Percentiles rank a stretch among this genome's conserved stretches.
Conservation (phyloP, 306 rosid species). For the Glycine latifolia region DNA sequence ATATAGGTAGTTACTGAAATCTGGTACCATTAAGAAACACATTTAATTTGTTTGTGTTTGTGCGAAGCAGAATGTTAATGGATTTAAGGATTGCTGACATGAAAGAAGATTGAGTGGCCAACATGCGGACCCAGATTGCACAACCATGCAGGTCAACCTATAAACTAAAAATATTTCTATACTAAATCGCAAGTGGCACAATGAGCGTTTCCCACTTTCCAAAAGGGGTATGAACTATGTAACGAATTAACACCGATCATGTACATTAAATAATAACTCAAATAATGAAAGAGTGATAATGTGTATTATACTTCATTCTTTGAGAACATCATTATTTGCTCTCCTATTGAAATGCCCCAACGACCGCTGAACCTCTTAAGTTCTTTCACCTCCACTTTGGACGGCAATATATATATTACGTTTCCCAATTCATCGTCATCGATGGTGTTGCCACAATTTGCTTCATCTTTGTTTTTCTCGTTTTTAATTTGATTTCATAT, state of each 20-base stretch:
- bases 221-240: constrained; percentile 70
- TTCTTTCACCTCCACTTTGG: constrained; percentile 74
- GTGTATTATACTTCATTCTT: constrained; percentile 46
- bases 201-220: constrained; percentile 69
- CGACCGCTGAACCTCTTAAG: constrained; percentile 39
- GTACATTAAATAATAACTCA: constrained; percentile 13
- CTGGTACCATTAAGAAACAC: too few species aligned
- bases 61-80: constrained; percentile 44
- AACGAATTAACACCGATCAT: constrained; percentile 15
- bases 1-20: too few species aligned
- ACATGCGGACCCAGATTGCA: constrained; percentile 72
- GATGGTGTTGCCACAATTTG: neutral
- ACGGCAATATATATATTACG: constrained; percentile 58
- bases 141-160: constrained; percentile 53
- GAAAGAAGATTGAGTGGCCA: constrained; percentile 59
- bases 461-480: neutral
- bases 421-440: constrained; percentile 35
- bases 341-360: constrained; percentile 39
- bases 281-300: constrained; percentile 39
- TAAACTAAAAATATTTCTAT: constrained; percentile 32
- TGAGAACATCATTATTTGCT: constrained; percentile 69
- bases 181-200: constrained; percentile 48
- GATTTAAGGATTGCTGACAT: constrained; percentile 43
- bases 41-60: constrained; percentile 50
- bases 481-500: too few species aligned